These are phyloP conservation scores for Aspergillus sp. DNA, from an alignment of 2,329 filamentous ascomycete genomes.

Conservation along the genomic window DNA sequence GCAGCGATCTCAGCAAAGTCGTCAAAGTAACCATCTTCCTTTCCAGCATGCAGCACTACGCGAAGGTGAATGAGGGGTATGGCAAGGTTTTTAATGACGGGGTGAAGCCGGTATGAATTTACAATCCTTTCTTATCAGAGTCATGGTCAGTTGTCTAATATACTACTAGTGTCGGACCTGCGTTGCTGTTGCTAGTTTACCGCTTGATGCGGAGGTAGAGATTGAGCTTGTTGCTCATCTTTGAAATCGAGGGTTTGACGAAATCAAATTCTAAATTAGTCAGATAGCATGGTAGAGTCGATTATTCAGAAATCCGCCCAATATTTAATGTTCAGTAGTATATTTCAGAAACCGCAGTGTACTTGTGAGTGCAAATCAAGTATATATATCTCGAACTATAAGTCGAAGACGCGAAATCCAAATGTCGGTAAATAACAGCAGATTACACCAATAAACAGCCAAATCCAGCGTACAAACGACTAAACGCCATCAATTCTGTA, in stretches of 20 bases:
- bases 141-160: background rate
- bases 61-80: slow-evolving; percentile 19
- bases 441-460: no score
- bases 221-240: slow-evolving; percentile 1
- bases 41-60: slow-evolving; percentile 17
- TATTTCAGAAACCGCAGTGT: no score
- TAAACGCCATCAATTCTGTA: no score
- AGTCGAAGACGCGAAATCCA: no score
- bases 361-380: no score
- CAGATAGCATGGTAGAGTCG: no score
- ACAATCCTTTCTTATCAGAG: background rate
- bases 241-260: background rate
- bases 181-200: slow-evolving; percentile 10
- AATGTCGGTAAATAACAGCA: no score
- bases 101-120: slow-evolving; percentile 13
- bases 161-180: slow-evolving; percentile 12
- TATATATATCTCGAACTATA: no score
- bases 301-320: no score
- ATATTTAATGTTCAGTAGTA: no score
- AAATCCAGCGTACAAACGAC: no score
- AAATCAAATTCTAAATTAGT: no score
- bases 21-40: slow-evolving; percentile 23
- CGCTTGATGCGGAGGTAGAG: slow-evolving; percentile 9
- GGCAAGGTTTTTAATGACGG: slow-evolving; percentile 1
- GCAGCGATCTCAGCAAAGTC: slow-evolving; percentile 13